These are phyloP conservation scores for Uncinocarpus reesii DNA, from an alignment of 2,329 filamentous ascomycete genomes.

Conservation along the genomic window DNA sequence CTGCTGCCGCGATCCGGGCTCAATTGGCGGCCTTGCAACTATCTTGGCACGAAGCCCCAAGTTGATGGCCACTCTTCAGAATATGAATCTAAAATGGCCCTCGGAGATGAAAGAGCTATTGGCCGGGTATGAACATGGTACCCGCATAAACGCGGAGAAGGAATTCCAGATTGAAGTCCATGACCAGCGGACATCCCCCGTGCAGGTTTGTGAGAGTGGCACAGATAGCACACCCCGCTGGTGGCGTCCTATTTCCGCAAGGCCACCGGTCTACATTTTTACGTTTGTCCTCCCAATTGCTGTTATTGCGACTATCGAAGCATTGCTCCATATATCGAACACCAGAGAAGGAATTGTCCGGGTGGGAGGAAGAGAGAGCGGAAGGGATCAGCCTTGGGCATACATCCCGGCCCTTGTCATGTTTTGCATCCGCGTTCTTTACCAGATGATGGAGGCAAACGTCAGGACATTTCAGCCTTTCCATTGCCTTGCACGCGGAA, in stretches of 20 bases:
- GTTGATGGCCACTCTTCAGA: conserved; percentile 8
- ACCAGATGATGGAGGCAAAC: conserved; percentile 17
- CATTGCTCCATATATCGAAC: conserved; percentile 5
- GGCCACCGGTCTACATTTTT: neutral
- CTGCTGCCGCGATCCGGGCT: conserved; percentile 7
- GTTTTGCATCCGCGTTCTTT: conserved; percentile 17
- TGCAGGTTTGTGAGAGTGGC: neutral
- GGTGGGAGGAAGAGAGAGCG: conserved; percentile 20
- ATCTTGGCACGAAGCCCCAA: conserved; percentile 10
- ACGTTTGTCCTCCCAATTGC: conserved; percentile 6
- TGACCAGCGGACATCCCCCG: conserved; percentile 7
- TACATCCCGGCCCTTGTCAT: conserved; percentile 20
- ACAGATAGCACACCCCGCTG: conserved; percentile 4
- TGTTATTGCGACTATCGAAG: conserved; percentile 8
- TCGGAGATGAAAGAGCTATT: conserved; percentile 9
- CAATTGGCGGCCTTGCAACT: conserved; percentile 10
- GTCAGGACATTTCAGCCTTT: conserved; percentile 19
- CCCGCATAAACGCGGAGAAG: neutral
- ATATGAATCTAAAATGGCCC: conserved; percentile 8
- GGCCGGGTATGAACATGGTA: neutral
- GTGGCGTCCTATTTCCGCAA: conserved; percentile 10
- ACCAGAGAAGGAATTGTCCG: neutral
- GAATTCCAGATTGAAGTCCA: conserved; percentile 8
- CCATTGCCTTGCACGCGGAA: conserved; percentile 13
- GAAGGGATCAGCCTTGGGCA: conserved; percentile 19